Base-by-base conservation (phyloP, 2,329 filamentous ascomycete genomes). In the Endothia cerciana region DNA sequence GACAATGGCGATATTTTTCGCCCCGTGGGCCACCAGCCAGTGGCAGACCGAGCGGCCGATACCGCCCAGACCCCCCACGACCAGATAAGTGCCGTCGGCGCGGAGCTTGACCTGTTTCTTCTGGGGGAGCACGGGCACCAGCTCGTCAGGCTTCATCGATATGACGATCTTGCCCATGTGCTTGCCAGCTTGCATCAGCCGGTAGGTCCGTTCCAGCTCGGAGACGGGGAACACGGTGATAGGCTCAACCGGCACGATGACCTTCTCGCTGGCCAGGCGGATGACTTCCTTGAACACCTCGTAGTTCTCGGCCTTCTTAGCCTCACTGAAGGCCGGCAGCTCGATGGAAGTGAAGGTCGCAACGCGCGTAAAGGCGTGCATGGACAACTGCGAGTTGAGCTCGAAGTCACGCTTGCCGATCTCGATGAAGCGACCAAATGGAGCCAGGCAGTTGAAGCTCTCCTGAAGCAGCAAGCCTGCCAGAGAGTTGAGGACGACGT, bases 151-250 rank as follows among this genome's bases (percentile, higher is more conserved):
- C 10, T 53, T 62, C 19, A 74, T 65, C 1, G 72, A 68, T 2
- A 81, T 64, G 25, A 82, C 73, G n/a, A 81, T 75, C 62, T 82
- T 82, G 0, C 65, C 65, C 5, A 67, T 65, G 38, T 69, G 65
- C 62, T 69, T 69, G 43, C 67, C 67, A 41, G 59, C 57, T 61
- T 69, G 67, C 6, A 83, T 77, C 28, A 76, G 71, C 3, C 78
- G 73, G 66, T 83, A 81, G 1, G 78, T 77, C 0, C 76, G 71
- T 5, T 73, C 72, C 0, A 81, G 72, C 5, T 73, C 64, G 40
- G 30, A 47, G 7, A 66, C 53, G 28, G 8, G 45, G n/a, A 65
- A 56, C 5, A 66, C 25, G 45, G 63, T 66, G 64, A 66, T 61
- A 11, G 64, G 64, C 33, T 66, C 53, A 33, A 63, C n/a, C 1